Evolutionary conservation across 768 basidiomycete species (phyloP), one percentile per base, ranked within the genome.

Genomic region (Suillus subalutaceus): DNA sequence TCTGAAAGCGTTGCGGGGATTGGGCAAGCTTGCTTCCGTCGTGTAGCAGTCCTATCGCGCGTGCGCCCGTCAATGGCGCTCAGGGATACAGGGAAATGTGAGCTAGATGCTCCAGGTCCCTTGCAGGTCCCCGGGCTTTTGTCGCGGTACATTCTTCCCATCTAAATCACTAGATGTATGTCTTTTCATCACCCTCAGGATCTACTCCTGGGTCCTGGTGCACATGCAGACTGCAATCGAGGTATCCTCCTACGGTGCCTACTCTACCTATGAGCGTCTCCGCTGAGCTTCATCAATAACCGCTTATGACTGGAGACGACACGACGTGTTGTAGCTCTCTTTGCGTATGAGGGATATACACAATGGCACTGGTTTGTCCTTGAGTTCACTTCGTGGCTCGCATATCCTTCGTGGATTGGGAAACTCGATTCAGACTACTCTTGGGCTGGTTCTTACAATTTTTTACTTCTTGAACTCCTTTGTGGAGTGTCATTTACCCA

Each of bases 1-100:
- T 79, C 84, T 86, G 82, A 82, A 83, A 86, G 81, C 79, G 84
- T 80, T 75, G 84, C 78, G 83, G 83, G 78, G 84, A 83, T 78
- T 71, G 83, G 84, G 84, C 78, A 76, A 52, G 37, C 38, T 20
- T 50, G 74, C 66, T 20, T 60, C 20, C 52, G 43, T 35, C 46
- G 56, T 44, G 64, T 65, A n/a, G 52, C 32, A 35, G 35, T 70
- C 52, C 57, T 53, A 62, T 59, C 53, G 68, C 66, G 60, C 58
- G 12, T n/a, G 55, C 38, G 53, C 53, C 12, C 2, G 10, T 55
- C 53, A 32, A 18, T 3, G 18, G 53, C 53, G 53, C 53, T 55
- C 32, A 55, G 30, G 52, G 53, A 55, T 32, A 5, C n/a, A 3
- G 38, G 16, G 35, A n/a, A 23, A 12, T 37, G n/a, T 57, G 2